Base-by-base conservation (phyloP, 176 grass and related monocot genomes). In the Aegilops longissima region DNA sequence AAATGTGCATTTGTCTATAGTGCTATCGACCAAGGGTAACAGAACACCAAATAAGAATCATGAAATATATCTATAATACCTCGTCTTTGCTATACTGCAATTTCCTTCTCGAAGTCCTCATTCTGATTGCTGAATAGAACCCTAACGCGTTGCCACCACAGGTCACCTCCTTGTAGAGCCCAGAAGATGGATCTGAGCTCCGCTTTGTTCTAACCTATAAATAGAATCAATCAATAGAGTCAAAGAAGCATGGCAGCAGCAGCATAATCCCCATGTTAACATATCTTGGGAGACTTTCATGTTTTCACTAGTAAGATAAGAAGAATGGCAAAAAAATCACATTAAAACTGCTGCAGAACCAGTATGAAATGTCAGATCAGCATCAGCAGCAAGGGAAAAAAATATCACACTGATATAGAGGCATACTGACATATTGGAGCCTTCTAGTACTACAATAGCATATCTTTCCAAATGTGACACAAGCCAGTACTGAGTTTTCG, bases 51-150 rank as follows among this genome's bases (percentile, higher is more conserved):
- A 2, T 51, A 20, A 64, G 51, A 44, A 86, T 23, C 14, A 45
- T 27, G 62, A 82, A 73, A 49, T 31, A 1, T 21, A 1, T 40
- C 7, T 35, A 29, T 16, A 75, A 61, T 92, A 96, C 97, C 94
- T 90, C 80, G 47, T 96, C 85, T 68, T 98, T 73, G 66, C 24
- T 87, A 58, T 91, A 88, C 16, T 85, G 56, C 64, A 98, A 80
- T 82, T 91, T 83, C 52, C 82, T 91, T 87, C 97, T 98, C 82
- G 90, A 91, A 80, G 92, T 93, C 88, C 97, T 94, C 93, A 96
- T 88, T 85, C 97, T 93, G 61, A 98, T 66, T n/a, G 97, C 93
- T 21, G 94, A 83, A 93, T 98, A 98, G 70, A 98, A 98, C 49
- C 86, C 89, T 85, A 98, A 82, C 9, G 97, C 86, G 24, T 89